These are phyloP conservation scores for Penicillium sp. DNA, from an alignment of 2,329 filamentous ascomycete genomes.

Conservation along the genomic window DNA sequence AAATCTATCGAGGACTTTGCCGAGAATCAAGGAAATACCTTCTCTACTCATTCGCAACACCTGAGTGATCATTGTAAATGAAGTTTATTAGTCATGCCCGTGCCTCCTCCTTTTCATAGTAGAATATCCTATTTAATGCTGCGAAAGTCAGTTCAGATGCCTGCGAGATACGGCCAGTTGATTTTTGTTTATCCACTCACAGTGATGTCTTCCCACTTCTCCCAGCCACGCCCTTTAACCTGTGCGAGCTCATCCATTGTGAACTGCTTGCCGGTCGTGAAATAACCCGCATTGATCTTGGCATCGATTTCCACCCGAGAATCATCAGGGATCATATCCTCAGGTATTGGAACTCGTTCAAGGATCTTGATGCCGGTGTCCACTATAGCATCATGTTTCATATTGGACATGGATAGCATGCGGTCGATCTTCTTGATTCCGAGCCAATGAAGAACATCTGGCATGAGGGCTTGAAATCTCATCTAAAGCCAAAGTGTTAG, in stretches of 20 bases:
- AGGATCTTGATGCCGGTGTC: constrained; percentile 68
- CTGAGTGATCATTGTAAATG: neutral
- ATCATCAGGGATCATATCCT: constrained; percentile 90
- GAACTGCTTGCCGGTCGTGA: constrained; percentile 88
- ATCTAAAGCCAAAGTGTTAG: constrained; percentile 54
- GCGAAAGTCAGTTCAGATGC: neutral
- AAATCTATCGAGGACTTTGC: neutral
- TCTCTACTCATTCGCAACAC: neutral
- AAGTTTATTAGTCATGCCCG: neutral
- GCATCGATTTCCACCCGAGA: constrained; percentile 98
- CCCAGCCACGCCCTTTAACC: constrained; percentile 89
- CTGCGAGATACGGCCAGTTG: neutral
- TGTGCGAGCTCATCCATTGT: constrained; percentile 81
- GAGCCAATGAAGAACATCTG: constrained; percentile 95
- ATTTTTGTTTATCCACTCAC: neutral
- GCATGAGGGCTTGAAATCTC: constrained; percentile 98
- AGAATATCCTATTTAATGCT: neutral
- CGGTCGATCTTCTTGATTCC: constrained; percentile 98
- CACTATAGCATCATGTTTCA: constrained; percentile 56
- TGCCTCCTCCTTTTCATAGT: neutral
- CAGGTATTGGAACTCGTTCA: constrained; percentile 87
- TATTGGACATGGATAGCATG: constrained; percentile 97
- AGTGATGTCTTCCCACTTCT: constrained; percentile 58
- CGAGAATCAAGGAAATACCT: neutral
- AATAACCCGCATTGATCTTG: constrained; percentile 88